Percentiles rank a stretch among this genome's conserved stretches.
Evolutionary conservation across 257 asterid genomes (phyloP).

Genomic region (Fraxinus quadrangulata): DNA sequence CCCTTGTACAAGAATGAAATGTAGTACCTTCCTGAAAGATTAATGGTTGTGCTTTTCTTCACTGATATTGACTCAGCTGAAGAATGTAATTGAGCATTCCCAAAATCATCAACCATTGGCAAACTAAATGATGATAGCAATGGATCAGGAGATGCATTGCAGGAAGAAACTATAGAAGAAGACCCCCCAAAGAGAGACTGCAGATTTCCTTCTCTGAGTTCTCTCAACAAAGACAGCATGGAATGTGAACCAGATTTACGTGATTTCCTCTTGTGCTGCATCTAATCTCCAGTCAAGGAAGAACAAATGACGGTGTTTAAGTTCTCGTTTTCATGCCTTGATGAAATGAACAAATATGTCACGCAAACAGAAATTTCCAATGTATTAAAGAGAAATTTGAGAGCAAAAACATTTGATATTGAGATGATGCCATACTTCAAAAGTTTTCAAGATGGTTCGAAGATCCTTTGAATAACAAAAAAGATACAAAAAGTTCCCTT

Average conservation of each 20-base stretch:
- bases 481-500: conserved; percentile 5
- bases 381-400: not conserved
- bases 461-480: not conserved
- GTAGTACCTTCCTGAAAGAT: conserved; percentile 63
- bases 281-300: conserved; percentile 76
- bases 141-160: conserved; percentile 82
- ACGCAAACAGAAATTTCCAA: not conserved
- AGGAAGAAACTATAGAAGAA: conserved; percentile 63
- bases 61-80: conserved; percentile 45
- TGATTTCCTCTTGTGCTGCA: conserved; percentile 94
- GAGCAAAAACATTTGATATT: conserved; percentile 17
- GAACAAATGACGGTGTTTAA: conserved; percentile 27
- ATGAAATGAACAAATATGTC: not conserved
- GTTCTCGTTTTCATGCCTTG: not conserved
- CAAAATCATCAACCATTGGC: conserved; percentile 81
- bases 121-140: conserved; percentile 78
- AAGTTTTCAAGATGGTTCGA: conserved; percentile 4
- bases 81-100: conserved; percentile 52
- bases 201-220: conserved; percentile 88
- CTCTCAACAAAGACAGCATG: conserved; percentile 82
- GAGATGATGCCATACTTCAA: not conserved
- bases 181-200: conserved; percentile 90
- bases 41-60: conserved; percentile 55
- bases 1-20: not conserved
- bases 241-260: conserved; percentile 76